A percentile compares a stretch with the other conserved stretches of the same genome.
phyloP scores from a whole-genome alignment of 176 grass and related monocot genomes.

The Paspalum notatum region DNA sequence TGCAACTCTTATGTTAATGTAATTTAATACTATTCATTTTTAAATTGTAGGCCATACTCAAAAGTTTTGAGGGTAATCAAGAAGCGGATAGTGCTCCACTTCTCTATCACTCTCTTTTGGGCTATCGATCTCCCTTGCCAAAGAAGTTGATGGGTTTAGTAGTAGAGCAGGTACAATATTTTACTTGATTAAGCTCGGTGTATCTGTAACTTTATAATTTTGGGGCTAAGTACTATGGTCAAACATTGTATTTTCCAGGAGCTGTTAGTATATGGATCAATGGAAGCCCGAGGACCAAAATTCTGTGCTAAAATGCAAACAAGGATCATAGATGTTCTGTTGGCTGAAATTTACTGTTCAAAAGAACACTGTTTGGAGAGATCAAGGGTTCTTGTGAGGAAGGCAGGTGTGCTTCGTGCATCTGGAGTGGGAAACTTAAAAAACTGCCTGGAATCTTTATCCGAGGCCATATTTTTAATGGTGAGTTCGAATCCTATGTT shows the following conservation, averaged over 20 bases:
- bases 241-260: slow-evolving; percentile 58
- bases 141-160: slow-evolving; percentile 66
- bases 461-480: slow-evolving; percentile 83
- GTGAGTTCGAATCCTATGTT: slow-evolving; percentile 47
- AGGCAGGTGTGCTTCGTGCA: slow-evolving; percentile 62
- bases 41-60: slow-evolving; percentile 50
- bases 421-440: slow-evolving; percentile 57
- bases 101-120: slow-evolving; percentile 61
- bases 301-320: slow-evolving; percentile 69
- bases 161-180: slow-evolving; percentile 69
- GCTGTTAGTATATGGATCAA: slow-evolving; percentile 55
- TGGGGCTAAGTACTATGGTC: slow-evolving; percentile 1
- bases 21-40: slow-evolving; percentile 31
- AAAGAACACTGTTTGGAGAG: slow-evolving; percentile 61
- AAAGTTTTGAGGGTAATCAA: slow-evolving; percentile 54
- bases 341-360: slow-evolving; percentile 69
- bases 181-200: slow-evolving; percentile 25
- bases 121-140: slow-evolving; percentile 42
- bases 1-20: slow-evolving; percentile 10
- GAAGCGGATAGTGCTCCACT: slow-evolving; percentile 46
- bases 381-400: slow-evolving; percentile 76
- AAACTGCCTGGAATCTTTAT: slow-evolving; percentile 64
- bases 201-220: slow-evolving; percentile 24
- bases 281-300: slow-evolving; percentile 47
- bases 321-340: slow-evolving; percentile 69